Base-by-base conservation (phyloP, 805 yeast genomes). In the Zygosaccharomyces kombuchaensis region DNA sequence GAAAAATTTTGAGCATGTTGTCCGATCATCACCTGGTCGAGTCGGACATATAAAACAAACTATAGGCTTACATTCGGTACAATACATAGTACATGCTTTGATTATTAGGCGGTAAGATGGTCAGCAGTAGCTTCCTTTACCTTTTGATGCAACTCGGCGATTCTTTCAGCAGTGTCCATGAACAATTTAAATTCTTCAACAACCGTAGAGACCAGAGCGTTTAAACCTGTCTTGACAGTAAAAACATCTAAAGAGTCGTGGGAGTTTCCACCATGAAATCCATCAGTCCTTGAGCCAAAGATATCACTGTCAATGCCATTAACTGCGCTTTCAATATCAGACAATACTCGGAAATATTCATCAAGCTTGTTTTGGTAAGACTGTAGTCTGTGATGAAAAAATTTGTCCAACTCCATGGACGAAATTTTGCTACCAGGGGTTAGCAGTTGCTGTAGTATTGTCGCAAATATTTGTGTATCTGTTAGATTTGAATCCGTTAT, bases 81-180 rank as follows among this genome's bases (percentile, higher is more conserved):
- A 27, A 38, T 38, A 38, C 26, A 25, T 36, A 23, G 29, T 17
- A 23, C 9, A 36, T 5, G 14, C 19, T 12, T 12, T n/a, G 21
- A 38, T 38, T 27, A 26, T 12, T 25, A 16, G 13, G 16, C 12
- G 17, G 38, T 16, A 27, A 38, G 25, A 14, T 22, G 40, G 21
- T 48, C 45, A 12, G 47, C 49, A n/a, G 51, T 45, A 9, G 56
- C 48, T 39, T 55, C 58, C 51, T 68, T 74, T 4, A 75, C 74
- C 41, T 68, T 69, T 53, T 77, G 80, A 63, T 84, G 91, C 34
- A 83, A 63, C 53, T 81, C 86, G 2, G 91, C 90, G 59, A 83
- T 74, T 34, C 78, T 75, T 60, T 84, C 86, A 40, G 90, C 83
- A 36, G 82, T 71, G 61, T 84, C 90, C 80, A 84, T 81, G 63